Evolutionary conservation across 179 eudicot genomes (phyloP).

Genomic region (Pouteria campechiana): DNA sequence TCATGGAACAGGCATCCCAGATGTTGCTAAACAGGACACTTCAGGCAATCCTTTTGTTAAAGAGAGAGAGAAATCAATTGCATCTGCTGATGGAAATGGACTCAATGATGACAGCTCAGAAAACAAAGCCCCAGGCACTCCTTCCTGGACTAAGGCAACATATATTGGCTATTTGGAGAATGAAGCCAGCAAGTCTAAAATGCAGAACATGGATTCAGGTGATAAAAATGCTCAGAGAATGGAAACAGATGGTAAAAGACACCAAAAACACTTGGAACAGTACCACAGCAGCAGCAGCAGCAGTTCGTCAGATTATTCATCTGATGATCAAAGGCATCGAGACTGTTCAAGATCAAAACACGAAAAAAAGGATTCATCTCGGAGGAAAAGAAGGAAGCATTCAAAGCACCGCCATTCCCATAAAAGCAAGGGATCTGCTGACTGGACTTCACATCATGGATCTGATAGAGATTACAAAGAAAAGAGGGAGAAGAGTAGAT

Average conservation of each 20-base stretch:
- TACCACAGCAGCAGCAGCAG: constrained; percentile 30
- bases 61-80: constrained; percentile 5
- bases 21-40: neutral
- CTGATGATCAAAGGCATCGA: constrained; percentile 32
- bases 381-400: constrained; percentile 56
- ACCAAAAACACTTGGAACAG: constrained; percentile 34
- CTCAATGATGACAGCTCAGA: no score
- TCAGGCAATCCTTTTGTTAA: no score
- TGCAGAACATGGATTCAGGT: constrained; percentile 10
- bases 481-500: constrained; percentile 25
- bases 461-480: constrained; percentile 18
- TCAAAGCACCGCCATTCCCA: constrained; percentile 49
- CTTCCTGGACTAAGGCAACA: no score
- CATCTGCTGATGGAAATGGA: no score
- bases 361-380: constrained; percentile 38
- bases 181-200: constrained; percentile 7
- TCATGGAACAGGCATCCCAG: neutral
- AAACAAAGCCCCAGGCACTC: no score
- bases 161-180: constrained; percentile 3
- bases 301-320: constrained; percentile 26
- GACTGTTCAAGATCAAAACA: constrained; percentile 43
- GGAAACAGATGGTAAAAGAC: constrained; percentile 52
- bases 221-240: constrained; percentile 11
- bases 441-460: constrained; percentile 19
- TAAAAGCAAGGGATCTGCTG: constrained; percentile 21